Evolutionary conservation across 345 rosid genomes (phyloP), one percentile per base, ranked within the genome.

Genomic region (Passiflora organensis): DNA sequence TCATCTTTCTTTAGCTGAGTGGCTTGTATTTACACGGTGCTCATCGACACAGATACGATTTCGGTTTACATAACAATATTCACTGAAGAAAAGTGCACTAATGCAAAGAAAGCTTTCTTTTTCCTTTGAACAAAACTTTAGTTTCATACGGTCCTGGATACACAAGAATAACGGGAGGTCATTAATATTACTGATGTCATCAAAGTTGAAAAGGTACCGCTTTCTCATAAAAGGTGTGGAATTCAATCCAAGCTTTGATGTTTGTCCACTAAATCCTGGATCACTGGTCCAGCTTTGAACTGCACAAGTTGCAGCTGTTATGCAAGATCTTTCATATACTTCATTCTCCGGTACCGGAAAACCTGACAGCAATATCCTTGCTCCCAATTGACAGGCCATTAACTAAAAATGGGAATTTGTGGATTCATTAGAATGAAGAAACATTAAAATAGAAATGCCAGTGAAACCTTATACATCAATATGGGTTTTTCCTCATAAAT

Each of bases 301-400:
- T 12, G 50, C 47, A 67, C 44, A 66, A 48, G 75, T 58, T 51
- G 76, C 65, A 18, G 68, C 74, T 48, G 68, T 18, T 43, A 25
- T 56, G 56, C 23, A 68, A 39, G 73, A 49, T 51, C 71, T 71
- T 60, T 53, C 77, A 18, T 56, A 59, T 45, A 62, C 56, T 51
- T 74, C 74, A 36, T 53, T 65, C 65, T 70, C 81, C 47, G 54
- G 18, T 37, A 55, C 37, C 17, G 60, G 56, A 39, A 72, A 56
- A 61, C 83, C 62, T 21, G 76, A 36, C 37, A 56, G 71, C 56
- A 76, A 32, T 48, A 41, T 51, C 41, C 69, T 58, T 36, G 69
- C 65, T 64, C 76, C 81, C 66, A 62, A 52, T 48, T 55, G 75
- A 68, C 76, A 75, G 45, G 87, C 86, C 95, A 88, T 83, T 45